phyloP scores from a whole-genome alignment of 805 yeast species.

The Zygotorulaspora florentina region DNA sequence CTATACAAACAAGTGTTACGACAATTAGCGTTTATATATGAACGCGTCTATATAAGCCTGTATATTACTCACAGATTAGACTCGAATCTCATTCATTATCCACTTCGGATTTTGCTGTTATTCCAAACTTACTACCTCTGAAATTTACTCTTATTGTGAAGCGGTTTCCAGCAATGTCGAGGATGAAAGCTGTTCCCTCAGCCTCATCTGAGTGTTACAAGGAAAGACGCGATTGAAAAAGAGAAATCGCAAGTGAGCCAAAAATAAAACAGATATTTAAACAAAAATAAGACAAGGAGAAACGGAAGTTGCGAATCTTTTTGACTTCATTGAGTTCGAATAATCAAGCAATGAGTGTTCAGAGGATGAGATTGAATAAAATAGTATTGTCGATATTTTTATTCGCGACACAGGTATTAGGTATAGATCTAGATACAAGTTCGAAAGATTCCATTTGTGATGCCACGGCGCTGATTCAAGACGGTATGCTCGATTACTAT shows the following conservation, averaged over 20 bases:
- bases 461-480: slow-evolving; percentile 53
- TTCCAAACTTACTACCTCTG: no score
- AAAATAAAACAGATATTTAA: slow-evolving; percentile 6
- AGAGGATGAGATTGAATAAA: not conserved
- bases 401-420: slow-evolving; percentile 12
- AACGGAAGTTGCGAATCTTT: not conserved
- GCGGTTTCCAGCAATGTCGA: no score
- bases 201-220: slow-evolving; percentile 3
- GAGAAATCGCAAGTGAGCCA: not conserved
- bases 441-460: slow-evolving; percentile 47
- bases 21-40: slow-evolving; percentile 15
- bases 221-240: not conserved
- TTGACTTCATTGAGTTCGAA: no score
- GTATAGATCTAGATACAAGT: slow-evolving; percentile 39
- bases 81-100: not conserved
- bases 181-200: not conserved
- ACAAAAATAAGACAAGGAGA: not conserved
- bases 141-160: no score
- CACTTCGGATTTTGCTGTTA: not conserved
- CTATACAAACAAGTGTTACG: slow-evolving; percentile 30
- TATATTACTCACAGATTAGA: not conserved
- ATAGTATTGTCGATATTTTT: not conserved
- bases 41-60: not conserved
- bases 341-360: not conserved
- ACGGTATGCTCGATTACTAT: slow-evolving; percentile 65